phyloP scores from a whole-genome alignment of 1,284 basidiomycete genomes.

The Rhodotorula mucilaginosa region DNA sequence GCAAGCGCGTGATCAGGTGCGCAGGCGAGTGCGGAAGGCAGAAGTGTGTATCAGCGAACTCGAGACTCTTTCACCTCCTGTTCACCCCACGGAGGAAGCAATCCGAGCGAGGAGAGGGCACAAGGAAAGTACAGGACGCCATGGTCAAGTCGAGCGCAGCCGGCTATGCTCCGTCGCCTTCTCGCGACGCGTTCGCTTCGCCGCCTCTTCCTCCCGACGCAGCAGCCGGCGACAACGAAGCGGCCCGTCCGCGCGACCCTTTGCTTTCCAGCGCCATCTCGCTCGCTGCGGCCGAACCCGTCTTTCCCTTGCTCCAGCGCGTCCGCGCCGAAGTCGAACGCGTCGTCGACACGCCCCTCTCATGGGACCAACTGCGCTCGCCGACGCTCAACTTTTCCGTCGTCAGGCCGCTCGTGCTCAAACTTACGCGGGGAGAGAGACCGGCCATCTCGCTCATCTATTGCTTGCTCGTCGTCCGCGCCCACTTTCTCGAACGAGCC shows the following conservation, averaged over 20 bases:
- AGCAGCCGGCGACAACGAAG: constrained; percentile 7
- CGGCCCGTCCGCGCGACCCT: constrained; percentile 4
- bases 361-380: constrained; percentile 20
- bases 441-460: constrained; percentile 40
- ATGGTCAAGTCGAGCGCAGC: constrained; percentile 14
- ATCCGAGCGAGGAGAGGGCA: no score
- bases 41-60: neutral
- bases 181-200: neutral
- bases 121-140: neutral
- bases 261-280: constrained; percentile 5
- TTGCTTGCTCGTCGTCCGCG: constrained; percentile 35
- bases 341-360: constrained; percentile 29
- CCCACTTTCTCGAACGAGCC: constrained; percentile 35
- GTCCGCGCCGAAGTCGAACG: constrained; percentile 18
- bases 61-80: neutral
- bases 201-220: neutral
- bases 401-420: constrained; percentile 35
- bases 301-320: constrained; percentile 35
- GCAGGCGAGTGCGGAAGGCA: neutral
- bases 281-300: constrained; percentile 16
- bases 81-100: no score
- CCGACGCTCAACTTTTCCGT: constrained; percentile 39
- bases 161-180: neutral
- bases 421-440: constrained; percentile 16
- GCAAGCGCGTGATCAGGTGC: no score